Base-by-base conservation (phyloP, 2,329 filamentous ascomycete species). In the Fusarium sp. region DNA sequence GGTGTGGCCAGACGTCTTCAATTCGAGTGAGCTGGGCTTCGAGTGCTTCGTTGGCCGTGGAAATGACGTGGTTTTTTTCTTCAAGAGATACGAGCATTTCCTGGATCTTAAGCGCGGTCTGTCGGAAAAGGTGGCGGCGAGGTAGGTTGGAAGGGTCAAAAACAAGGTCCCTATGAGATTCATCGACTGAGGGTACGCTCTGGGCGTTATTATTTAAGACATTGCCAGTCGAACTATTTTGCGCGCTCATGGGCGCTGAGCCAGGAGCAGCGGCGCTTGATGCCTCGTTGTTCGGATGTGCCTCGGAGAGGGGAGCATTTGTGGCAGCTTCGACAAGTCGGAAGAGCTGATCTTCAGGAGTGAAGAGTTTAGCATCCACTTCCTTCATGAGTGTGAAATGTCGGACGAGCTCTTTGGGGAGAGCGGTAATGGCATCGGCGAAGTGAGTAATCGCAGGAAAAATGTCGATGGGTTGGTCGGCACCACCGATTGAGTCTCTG, bases 301-400 rank as follows among this genome's bases (percentile, higher is more conserved):
- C 75, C 62, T 84, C 83, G 56, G 84, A 83, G 31, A 81, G 77
- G 63, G 82, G 83, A 33, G 84, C 80, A 69, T 83, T 84, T 67
- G 87, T 80, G 65, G 92, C 88, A 54, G 85, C 85, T 65, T 90
- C 85, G 73, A 97, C 88, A 65, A 97, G 85, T 76, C 91, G 87
- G 76, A 91, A 90, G 61, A 99, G 86, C 75, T 91, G 87, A 73
- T 96, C 91, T 78, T 97, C 93, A 8, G 96, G 92, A 28, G 89
- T 90, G 80, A 94, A 96, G 69, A 97, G 92, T 82, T 99, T 99
- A 67, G 95, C 95, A 82, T 99, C 96, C 47, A 98, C 96, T 82
- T 99, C 96, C 79, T 97, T 97, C 72, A 99, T 85, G 58, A 98
- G 87, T 34, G 95, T 97, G 74, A 97, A 97, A 80, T 99, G 95